Base-by-base conservation (phyloP, 306 rosid species). In the Dryas alaskensis region DNA sequence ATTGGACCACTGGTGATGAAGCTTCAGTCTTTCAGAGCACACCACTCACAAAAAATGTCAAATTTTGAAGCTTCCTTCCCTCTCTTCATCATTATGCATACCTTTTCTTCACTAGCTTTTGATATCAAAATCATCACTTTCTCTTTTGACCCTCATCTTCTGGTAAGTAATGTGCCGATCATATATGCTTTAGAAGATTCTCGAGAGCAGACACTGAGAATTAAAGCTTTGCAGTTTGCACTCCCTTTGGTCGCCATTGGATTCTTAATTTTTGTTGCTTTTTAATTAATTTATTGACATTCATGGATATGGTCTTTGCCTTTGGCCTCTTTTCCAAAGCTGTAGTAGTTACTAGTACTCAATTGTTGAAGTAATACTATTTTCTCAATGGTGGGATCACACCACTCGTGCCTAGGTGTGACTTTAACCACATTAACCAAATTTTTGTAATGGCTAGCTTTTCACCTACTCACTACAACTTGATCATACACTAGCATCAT, bases 221-320 rank as follows among this genome's bases (percentile, higher is more conserved):
- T 37, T 11, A 61, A 40, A 42, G 68, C 31, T 65, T 22, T 49
- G 77, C 54, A 17, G 65, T 45, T 3, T 9, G 70, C 79, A 67
- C 76, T 78, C 47, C 45, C 70, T 84, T 52, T 13, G 67, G 16
- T 72, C 45, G 81, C 72, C 81, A 78, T 72, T 81, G 77, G 81
- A 72, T 78, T 84, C 67, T 70, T 72, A 17, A n/a, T 16, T 39
- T 31, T 31, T 52, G 31, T 52, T 39, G 39, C 39, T 39, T 53
- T 68, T 25, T 14, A 12, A 31, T 31, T 31, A 12, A 31, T 31
- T 31, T 31, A 31, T 53, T 69, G 73, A 53, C 73, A 69, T 72
- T 31, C 37, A 31, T 31, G 67, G 59, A 60, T 22, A 22, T 22
- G 22, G 22, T 22, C 22, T 22, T 52, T 54, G 11, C 73, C 69